Evolutionary conservation across 108 stramenopile species (phyloP).

Genomic region (Bacterosira constricta): DNA sequence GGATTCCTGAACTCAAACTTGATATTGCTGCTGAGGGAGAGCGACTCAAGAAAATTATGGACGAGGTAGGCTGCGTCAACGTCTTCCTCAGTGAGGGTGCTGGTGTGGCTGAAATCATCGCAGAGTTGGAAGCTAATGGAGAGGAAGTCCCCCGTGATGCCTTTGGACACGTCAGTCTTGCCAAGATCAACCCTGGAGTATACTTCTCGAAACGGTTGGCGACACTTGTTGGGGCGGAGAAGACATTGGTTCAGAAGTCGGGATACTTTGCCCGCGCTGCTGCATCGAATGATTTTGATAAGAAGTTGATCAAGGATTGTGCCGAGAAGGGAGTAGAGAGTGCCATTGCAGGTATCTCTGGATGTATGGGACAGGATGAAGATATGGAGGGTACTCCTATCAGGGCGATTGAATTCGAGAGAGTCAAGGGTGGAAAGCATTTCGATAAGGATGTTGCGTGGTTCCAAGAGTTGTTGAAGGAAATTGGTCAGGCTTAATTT

Average conservation of each 20-base stretch:
- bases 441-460: constrained; percentile 72
- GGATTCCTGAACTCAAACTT: constrained; percentile 83
- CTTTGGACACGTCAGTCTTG: constrained; percentile 90
- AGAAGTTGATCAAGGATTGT: constrained; percentile 80
- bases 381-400: constrained; percentile 80
- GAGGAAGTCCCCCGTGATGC: constrained; percentile 81
- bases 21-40: constrained; percentile 77
- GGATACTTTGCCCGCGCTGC: constrained; percentile 92
- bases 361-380: constrained; percentile 94
- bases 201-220: constrained; percentile 87
- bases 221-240: constrained; percentile 79
- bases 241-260: constrained; percentile 90
- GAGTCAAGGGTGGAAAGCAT: constrained; percentile 90
- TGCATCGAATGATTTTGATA: constrained; percentile 87
- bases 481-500: constrained; percentile 76
- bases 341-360: constrained; percentile 79
- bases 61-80: constrained; percentile 86
- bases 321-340: constrained; percentile 77
- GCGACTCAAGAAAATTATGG: constrained; percentile 87
- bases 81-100: constrained; percentile 92
- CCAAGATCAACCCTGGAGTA: constrained; percentile 86
- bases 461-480: constrained; percentile 86
- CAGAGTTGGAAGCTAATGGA: constrained; percentile 75
- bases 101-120: constrained; percentile 84
- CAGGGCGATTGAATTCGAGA: constrained; percentile 89